Base-by-base conservation (phyloP, 106 monocot genomes). In the Acorus gramineus region DNA sequence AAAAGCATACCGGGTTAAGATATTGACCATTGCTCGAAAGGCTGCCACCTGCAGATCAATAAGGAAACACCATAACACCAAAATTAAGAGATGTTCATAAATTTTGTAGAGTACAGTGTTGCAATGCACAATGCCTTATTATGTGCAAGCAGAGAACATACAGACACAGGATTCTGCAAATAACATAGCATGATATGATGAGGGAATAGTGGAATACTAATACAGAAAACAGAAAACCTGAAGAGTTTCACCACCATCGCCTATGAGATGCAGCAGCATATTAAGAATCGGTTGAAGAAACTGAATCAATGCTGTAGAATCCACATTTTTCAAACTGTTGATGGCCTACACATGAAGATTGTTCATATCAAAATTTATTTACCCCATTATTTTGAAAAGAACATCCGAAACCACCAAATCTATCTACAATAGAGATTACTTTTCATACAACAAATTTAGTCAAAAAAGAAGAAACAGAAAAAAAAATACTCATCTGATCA, bases 281-380 rank as follows among this genome's bases (percentile, higher is more conserved):
- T 92, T 90, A 52, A 92, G 98, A n/a, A 92, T 85, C 65, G 96
- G 92, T 62, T 91, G 96, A 57, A 98, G 96, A 86, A 98, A 98
- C 63, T 98, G 96, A 12, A 98, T 59, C 61, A 98, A 75, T 2
- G 83, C 83, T 71, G 85, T 85, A n/a, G 96, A 92, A 61, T 98
- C 96, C 62, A 98, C 96, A 86, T 98, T 98, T 83, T 98, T 98
- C 75, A 98, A 80, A 70, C 92, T 92, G 69, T 98, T 98, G 59
- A 98, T 98, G 8, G 96, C 96, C 96, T 98, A 83, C 73, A 90
- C n/a, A n/a, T 57, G n/a, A 57, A 11, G 28, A 28, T 28, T 28
- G 28, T 28, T 28, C 28, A 28, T 28, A 28, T 28, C 28, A 28
- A 28, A 28, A 28, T 28, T 28, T 28, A 28, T 28, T 28, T 28